A percentile compares a stretch with the other conserved stretches of the same genome.
phyloP scores from a whole-genome alignment of 768 basidiomycete species.

The Coprinopsis sp. region DNA sequence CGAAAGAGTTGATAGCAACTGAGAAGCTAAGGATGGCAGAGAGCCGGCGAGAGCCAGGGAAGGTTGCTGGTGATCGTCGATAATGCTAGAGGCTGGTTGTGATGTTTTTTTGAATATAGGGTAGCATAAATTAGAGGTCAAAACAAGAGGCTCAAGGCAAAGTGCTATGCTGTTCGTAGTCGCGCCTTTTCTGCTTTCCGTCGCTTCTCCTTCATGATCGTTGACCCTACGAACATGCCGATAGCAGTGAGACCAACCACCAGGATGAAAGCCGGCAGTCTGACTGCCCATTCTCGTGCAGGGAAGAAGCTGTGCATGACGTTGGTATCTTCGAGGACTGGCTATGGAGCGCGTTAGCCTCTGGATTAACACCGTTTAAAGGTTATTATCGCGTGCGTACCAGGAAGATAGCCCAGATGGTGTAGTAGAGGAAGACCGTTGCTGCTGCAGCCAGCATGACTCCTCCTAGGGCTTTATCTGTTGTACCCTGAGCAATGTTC shows the following conservation, averaged over 20 bases:
- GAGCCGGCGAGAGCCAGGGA: slow-evolving; percentile 22
- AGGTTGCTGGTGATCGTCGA: slow-evolving; percentile 17
- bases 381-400: slow-evolving; percentile 38
- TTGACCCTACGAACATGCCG: slow-evolving; percentile 73
- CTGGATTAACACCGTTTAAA: slow-evolving; percentile 1
- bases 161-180: slow-evolving; percentile 50
- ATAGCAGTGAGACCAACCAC: slow-evolving; percentile 78
- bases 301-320: slow-evolving; percentile 80
- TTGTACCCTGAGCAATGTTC: slow-evolving; percentile 49
- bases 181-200: slow-evolving; percentile 63
- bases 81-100: slow-evolving; percentile 4
- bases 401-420: slow-evolving; percentile 84
- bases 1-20: slow-evolving; percentile 59
- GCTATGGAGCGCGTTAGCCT: slow-evolving; percentile 36
- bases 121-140: neutral
- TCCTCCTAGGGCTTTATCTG: slow-evolving; percentile 78
- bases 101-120: slow-evolving; percentile 2
- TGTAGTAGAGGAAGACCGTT: slow-evolving; percentile 84
- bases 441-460: slow-evolving; percentile 75
- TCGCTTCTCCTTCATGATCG: slow-evolving; percentile 68
- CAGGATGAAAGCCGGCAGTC: slow-evolving; percentile 79
- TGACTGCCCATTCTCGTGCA: slow-evolving; percentile 87
- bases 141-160: neutral
- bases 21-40: slow-evolving; percentile 63
- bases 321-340: slow-evolving; percentile 75